Conservation (phyloP, 768 basidiomycete species). For the Termitomyces eurrhizus region DNA sequence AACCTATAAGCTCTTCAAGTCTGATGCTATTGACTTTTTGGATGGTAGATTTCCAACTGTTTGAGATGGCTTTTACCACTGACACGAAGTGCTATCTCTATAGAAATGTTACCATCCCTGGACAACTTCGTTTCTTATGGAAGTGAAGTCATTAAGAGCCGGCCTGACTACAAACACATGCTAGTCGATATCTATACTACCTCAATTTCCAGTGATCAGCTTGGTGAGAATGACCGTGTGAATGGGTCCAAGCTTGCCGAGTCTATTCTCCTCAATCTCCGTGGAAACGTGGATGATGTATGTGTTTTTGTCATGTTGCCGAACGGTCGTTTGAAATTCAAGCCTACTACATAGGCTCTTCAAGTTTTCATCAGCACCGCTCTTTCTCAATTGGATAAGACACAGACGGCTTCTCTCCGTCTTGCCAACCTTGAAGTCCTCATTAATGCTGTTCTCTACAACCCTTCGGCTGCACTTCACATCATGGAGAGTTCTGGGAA, state of each 20-base stretch:
- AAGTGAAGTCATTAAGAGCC: slow-evolving; percentile 66
- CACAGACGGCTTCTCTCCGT: slow-evolving; percentile 58
- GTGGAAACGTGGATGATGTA: slow-evolving; percentile 77
- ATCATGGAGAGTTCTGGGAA: slow-evolving; percentile 67
- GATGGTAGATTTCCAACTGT: slow-evolving; percentile 51
- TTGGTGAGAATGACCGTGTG: slow-evolving; percentile 82
- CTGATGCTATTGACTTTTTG: slow-evolving; percentile 80
- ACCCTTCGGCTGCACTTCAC: slow-evolving; percentile 71
- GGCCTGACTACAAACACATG: slow-evolving; percentile 75
- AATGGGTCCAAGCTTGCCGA: slow-evolving; percentile 86
- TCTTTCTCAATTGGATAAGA: slow-evolving; percentile 53
- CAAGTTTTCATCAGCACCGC: slow-evolving; percentile 63
- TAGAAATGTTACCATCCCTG: slow-evolving; percentile 84
- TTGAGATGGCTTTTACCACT: background rate
- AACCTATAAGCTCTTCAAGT: slow-evolving; percentile 80
- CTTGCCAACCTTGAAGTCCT: slow-evolving; percentile 82
- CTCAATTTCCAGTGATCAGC: slow-evolving; percentile 59
- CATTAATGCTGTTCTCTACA: slow-evolving; percentile 81
- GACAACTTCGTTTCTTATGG: slow-evolving; percentile 91
- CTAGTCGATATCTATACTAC: slow-evolving; percentile 81
- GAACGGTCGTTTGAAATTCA: slow-evolving; percentile 3
- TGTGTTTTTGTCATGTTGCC: slow-evolving; percentile 19
- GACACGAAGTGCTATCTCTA: background rate
- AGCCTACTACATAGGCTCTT: slow-evolving; percentile 43
- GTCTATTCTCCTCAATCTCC: slow-evolving; percentile 74